Evolutionary conservation across 2,329 filamentous ascomycete genomes (phyloP), one percentile per base, ranked within the genome.

Genomic region (Fusarium longipes): DNA sequence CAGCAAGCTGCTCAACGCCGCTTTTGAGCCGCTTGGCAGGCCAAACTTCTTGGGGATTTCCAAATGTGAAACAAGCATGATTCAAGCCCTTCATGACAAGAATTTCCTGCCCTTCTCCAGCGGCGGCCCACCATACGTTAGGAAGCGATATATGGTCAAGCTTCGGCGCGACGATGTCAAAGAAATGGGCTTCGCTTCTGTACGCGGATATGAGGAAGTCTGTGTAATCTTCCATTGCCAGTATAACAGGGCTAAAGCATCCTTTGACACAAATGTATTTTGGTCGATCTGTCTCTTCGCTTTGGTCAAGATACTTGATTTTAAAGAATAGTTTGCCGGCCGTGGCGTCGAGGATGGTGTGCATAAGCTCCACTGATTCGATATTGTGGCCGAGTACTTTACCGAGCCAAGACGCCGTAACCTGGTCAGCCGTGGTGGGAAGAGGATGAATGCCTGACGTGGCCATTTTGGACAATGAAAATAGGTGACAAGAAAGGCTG

Each of bases 1-100:
- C 36, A 14, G 61, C 66, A 3, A 69, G 22, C n/a, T 65, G 61
- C 15, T 54, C 36, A 1, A 63, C 40, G 11, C 33, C 20, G 3
- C 7, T 8, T 3, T 24, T 35, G 1, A 29, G 20, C 1, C 29
- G 44, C 0, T 52, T 8, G 4, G 44, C 35, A 1, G 47, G 9
- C 61, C 61, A 68, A 2, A 61, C 7, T 3, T 65, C 33, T 2
- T 57, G 25, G 5, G 48, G 50, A 6, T 53, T 36, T 8, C 57
- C 61, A 24, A 69, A 69, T 0, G 44, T 55, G 9, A 39, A 63
- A 11, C 54, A 61, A 2, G 29, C 2, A 8, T 39, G 15, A 3
- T 48, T 57, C 8, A 68, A 30, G 12, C 66, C 66, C 0, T 56
- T 54, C 54, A 69, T 63, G 12, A 57, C 32, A 5, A 63, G 15